Evolutionary conservation across 2,329 filamentous ascomycete genomes (phyloP).

Genomic region (Ambrosiella cleistominuta): DNA sequence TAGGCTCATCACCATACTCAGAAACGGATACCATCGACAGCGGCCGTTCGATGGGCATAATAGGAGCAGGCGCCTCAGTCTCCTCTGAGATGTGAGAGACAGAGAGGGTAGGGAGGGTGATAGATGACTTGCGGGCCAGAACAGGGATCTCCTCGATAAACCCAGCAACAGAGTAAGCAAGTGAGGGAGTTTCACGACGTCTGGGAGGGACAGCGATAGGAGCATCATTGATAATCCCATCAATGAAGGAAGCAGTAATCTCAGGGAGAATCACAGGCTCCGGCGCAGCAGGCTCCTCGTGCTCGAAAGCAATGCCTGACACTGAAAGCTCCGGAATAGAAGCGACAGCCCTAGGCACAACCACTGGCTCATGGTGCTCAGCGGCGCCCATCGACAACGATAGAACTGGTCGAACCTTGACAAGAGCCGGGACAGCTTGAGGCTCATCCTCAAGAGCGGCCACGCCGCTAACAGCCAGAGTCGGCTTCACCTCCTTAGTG

Average conservation of each 20-base stretch:
- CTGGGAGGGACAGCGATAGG: neutral
- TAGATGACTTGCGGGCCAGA: neutral
- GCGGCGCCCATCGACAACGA: slow-evolving; percentile 9
- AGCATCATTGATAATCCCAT: neutral
- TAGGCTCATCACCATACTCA: slow-evolving; percentile 15
- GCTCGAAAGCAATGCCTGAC: slow-evolving; percentile 15
- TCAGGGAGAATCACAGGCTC: neutral
- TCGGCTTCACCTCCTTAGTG: slow-evolving; percentile 18
- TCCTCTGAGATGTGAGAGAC: neutral
- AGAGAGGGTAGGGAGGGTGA: neutral
- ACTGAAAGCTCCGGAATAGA: slow-evolving; percentile 18
- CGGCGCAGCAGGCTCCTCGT: slow-evolving; percentile 17
- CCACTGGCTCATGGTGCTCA: slow-evolving; percentile 17
- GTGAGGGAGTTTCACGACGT: neutral
- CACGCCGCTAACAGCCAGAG: slow-evolving; percentile 15
- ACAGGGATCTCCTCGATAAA: neutral
- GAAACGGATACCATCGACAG: slow-evolving; percentile 14
- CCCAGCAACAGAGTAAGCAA: neutral
- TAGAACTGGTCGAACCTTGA: slow-evolving; percentile 18
- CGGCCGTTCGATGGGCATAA: slow-evolving; percentile 10
- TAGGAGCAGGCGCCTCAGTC: neutral
- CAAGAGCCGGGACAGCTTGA: slow-evolving; percentile 18
- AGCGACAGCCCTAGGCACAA: slow-evolving; percentile 18
- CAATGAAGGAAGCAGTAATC: slow-evolving; percentile 1
- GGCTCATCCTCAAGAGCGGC: slow-evolving; percentile 16